Conservation (phyloP, 768 basidiomycete genomes). For the Lentinula raphanica region DNA sequence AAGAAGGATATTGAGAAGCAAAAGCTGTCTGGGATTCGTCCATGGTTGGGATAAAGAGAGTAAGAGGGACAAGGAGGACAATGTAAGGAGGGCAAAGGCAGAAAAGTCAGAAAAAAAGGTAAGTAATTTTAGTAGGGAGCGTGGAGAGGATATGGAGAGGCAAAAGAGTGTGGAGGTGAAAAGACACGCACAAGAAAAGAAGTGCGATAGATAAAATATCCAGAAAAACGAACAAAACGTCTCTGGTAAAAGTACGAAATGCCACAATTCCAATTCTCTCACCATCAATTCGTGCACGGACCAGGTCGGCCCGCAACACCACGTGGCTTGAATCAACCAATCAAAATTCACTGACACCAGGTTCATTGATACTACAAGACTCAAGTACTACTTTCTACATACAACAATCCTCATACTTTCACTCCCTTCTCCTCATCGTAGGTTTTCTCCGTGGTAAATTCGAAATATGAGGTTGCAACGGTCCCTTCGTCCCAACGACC, state of each 20-base stretch:
- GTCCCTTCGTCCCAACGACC: background rate
- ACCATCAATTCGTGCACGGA: conserved; percentile 3
- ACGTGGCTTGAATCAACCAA: background rate
- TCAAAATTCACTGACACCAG: background rate
- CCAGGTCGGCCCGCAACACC: background rate
- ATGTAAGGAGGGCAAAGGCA: conserved; percentile 28
- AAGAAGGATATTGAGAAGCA: conserved; percentile 61
- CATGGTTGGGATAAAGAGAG: conserved; percentile 38
- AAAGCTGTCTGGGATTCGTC: conserved; percentile 73
- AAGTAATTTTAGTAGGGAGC: conserved; percentile 10
- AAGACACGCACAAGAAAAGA: conserved; percentile 13
- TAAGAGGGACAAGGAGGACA: conserved; percentile 14
- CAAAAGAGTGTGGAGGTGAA: conserved; percentile 12
- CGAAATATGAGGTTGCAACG: conserved; percentile 5
- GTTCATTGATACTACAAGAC: background rate
- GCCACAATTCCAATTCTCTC: background rate
- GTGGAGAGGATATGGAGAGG: conserved; percentile 1
- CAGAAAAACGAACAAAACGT: conserved; percentile 11
- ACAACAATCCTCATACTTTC: background rate
- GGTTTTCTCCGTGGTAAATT: conserved; percentile 3
- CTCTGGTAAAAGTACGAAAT: conserved; percentile 7
- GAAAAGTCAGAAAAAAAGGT: conserved; percentile 8
- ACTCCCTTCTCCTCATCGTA: background rate
- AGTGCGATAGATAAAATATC: conserved; percentile 11
- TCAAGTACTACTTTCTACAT: background rate